Base-by-base conservation (phyloP, 306 rosid genomes). In the Cicer chorassanicum region DNA sequence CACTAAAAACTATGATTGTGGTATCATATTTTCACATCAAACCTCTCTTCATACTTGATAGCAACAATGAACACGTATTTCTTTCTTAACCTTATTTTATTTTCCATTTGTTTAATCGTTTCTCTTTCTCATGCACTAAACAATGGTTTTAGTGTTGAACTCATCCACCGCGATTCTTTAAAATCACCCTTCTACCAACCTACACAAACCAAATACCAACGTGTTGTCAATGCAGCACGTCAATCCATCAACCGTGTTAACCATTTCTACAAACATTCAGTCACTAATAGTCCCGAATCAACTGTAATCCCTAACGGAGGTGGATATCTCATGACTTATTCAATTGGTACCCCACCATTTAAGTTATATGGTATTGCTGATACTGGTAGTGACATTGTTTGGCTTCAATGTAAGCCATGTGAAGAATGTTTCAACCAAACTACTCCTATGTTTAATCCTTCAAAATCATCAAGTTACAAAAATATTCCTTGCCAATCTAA, bases 321-420 rank as follows among this genome's bases (percentile, higher is more conserved):
- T 1, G 86, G 79, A 12, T 89, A 87, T 34, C 88, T 87, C 7
- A 38, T 89, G 90, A 70, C 42, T 0, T 14, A 80, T 14, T 70
- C 84, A 0, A 3, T 89, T 6, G 93, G 93, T 29, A 29, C 36
- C 36, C 36, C 36, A 29, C 36, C 36, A 29, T 29, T 29, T 29
- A 29, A 29, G 36, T 29, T 29, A 29, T 29, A 29, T 29, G 36
- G 36, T 29, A 29, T 29, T 29, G 36, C 0, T 29, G 36, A 89
- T 24, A 89, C 92, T 0, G 90, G 92, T 2, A 89, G 95, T 24
- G 89, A 87, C 48, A n/a, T n/a, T n/a, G 18, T 16, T 16, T 16
- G 18, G 18, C 18, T 16, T 16, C 95, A 89, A 12, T 89, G 95
- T 82, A 0, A 44, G 24, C 95, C 92, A 0, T 89, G 95, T 72